These are phyloP conservation scores for Pichia sp. DNA, from an alignment of 1,139 yeast genomes.

Conservation along the genomic window DNA sequence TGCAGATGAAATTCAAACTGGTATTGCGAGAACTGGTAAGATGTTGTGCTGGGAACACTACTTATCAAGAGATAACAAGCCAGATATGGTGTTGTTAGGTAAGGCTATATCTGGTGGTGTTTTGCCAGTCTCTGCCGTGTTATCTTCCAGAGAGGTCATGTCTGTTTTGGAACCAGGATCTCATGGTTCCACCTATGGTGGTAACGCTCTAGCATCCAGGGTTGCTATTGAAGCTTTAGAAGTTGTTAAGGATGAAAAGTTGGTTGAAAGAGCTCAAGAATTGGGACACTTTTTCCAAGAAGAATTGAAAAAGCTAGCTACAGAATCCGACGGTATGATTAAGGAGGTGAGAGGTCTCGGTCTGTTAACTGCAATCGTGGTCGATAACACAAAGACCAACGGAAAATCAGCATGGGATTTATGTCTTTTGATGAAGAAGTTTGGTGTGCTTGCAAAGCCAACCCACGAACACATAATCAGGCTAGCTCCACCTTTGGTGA, in stretches of 20 bases:
- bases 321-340: conserved; percentile 59
- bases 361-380: conserved; percentile 82
- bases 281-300: conserved; percentile 66
- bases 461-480: conserved; percentile 95
- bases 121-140: conserved; percentile 83
- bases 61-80: conserved; percentile 57
- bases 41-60: conserved; percentile 83
- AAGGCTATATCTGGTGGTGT: conserved; percentile 97
- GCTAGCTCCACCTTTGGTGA: conserved; percentile 93
- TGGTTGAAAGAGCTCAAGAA: conserved; percentile 68
- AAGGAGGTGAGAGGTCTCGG: conserved; percentile 94
- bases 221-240: conserved; percentile 93
- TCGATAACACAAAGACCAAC: conserved; percentile 75
- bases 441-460: conserved; percentile 93
- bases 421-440: conserved; percentile 80
- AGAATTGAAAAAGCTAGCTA: conserved; percentile 58
- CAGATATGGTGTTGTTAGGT: conserved; percentile 84
- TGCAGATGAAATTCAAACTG: conserved; percentile 97
- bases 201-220: conserved; percentile 91
- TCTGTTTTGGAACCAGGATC: conserved; percentile 89
- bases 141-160: conserved; percentile 86
- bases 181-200: conserved; percentile 97
- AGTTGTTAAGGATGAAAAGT: conserved; percentile 80
- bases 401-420: conserved; percentile 97
- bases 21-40: conserved; percentile 96